phyloP scores from a whole-genome alignment of 371 early-diverging fungal species.

The Mucor saturninus region DNA sequence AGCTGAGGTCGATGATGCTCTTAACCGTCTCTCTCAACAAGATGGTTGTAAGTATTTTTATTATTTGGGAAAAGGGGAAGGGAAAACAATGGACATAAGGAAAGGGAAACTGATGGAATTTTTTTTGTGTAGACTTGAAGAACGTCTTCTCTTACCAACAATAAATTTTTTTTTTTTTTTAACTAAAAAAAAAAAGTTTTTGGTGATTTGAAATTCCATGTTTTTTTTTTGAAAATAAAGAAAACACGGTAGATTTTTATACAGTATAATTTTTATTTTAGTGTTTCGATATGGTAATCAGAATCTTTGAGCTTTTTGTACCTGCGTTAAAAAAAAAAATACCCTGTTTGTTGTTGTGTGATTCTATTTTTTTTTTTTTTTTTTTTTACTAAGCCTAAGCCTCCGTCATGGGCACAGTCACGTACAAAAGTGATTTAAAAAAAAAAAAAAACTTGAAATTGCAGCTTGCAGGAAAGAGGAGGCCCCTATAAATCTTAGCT shows the following conservation, averaged over 20 bases:
- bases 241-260: background rate
- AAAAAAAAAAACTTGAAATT: conserved; percentile 2
- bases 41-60: conserved; percentile 72
- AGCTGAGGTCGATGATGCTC: conserved; percentile 95
- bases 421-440: too few species aligned
- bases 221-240: background rate
- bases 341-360: too few species aligned
- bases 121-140: conserved; percentile 43
- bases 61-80: background rate
- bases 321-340: too few species aligned
- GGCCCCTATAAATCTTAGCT: too few species aligned
- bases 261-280: background rate
- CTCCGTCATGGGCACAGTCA: too few species aligned
- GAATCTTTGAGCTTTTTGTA: too few species aligned
- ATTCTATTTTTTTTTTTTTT: too few species aligned
- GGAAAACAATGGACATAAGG: background rate
- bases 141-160: conserved; percentile 59
- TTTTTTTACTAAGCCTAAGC: too few species aligned
- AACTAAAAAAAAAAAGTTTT: background rate
- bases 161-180: conserved; percentile 27
- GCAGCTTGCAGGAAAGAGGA: background rate
- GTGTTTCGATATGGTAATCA: background rate
- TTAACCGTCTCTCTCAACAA: conserved; percentile 94
- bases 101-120: background rate
- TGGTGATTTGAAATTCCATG: background rate